A percentile compares a stretch with the other conserved stretches of the same genome.
These are phyloP conservation scores for Penicillium corylophilum DNA, from an alignment of 2,329 filamentous ascomycete genomes.

Conservation along the genomic window DNA sequence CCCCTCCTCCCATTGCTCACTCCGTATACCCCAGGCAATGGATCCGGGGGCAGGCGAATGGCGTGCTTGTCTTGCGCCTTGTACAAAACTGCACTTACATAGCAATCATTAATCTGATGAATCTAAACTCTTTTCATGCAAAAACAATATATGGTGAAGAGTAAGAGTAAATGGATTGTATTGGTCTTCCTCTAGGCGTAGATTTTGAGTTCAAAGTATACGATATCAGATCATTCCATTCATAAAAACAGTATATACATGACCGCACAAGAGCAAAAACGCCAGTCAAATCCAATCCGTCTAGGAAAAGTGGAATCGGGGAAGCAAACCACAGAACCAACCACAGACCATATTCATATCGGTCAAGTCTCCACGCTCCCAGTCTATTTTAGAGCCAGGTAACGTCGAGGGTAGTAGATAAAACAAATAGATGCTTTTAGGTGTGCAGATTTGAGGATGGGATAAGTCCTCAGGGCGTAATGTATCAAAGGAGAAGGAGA, in stretches of 20 bases:
- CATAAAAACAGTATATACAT: conserved; percentile 22
- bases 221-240: conserved; percentile 18
- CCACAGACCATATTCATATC: conserved; percentile 25
- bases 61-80: conserved; percentile 13
- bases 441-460: neutral
- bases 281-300: conserved; percentile 11
- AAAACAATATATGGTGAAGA: no score
- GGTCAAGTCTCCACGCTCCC: conserved; percentile 10
- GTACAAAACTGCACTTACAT: conserved; percentile 23
- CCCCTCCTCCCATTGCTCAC: conserved; percentile 19
- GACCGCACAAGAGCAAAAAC: conserved; percentile 10
- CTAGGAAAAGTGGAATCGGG: conserved; percentile 9
- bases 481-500: neutral
- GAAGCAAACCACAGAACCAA: conserved; percentile 4
- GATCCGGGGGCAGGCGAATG: conserved; percentile 18
- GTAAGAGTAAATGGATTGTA: no score
- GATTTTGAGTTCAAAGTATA: no score
- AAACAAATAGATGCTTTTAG: conserved; percentile 8
- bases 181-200: no score
- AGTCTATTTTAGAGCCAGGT: neutral
- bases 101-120: conserved; percentile 9
- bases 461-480: neutral
- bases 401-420: neutral
- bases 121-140: no score
- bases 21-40: conserved; percentile 26